Base-by-base conservation (phyloP, 192 early-diverging fungal species). In the Mortierella claussenii region DNA sequence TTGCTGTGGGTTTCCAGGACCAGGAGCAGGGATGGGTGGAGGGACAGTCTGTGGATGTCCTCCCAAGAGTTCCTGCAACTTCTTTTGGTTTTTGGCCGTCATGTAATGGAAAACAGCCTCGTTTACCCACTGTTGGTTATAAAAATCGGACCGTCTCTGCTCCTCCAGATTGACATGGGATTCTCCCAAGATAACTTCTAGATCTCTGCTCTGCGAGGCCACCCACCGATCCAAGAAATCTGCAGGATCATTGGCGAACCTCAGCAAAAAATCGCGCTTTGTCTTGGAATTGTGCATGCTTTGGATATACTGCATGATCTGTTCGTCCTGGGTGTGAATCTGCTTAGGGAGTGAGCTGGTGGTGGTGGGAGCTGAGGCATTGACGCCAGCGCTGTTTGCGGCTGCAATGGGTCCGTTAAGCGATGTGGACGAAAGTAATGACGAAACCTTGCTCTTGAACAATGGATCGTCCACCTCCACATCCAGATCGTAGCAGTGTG, bases 91-190 rank as follows among this genome's bases (percentile, higher is more conserved):
- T 86, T 90, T 90, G 36, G 90, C 88, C 2, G 87, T 87, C 34
- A 97, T 80, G 78, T 96, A 97, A 62, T 96, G 93, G 80, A 96
- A 95, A 0, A 97, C 86, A 2, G 95, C 96, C 75, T 97, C 96
- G 49, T 93, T 87, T 20, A 95, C 92, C 89, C 91, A 92, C 20
- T 80, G 65, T 48, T 94, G 85, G 48, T 90, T 87, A 66, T 89
- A 96, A 59, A 94, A 94, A 37, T 89, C 87, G 4, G 90, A 69
- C 12, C 83, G 79, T 49, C 91, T 79, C 40, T 86, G 85, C 48
- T 96, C 93, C 69, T 95, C 93, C 44, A 85, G 49, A 69, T 93
- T 94, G 32, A 93, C 82, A 44, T 85, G 60, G 20, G 79, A 85
- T 59, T 94, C 94, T 26, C 92, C 94, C 52, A 95, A 62, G 21